A percentile compares a stretch with the other conserved stretches of the same genome.
Evolutionary conservation across 768 basidiomycete genomes (phyloP).

Genomic region (Tubosaeta sp.): DNA sequence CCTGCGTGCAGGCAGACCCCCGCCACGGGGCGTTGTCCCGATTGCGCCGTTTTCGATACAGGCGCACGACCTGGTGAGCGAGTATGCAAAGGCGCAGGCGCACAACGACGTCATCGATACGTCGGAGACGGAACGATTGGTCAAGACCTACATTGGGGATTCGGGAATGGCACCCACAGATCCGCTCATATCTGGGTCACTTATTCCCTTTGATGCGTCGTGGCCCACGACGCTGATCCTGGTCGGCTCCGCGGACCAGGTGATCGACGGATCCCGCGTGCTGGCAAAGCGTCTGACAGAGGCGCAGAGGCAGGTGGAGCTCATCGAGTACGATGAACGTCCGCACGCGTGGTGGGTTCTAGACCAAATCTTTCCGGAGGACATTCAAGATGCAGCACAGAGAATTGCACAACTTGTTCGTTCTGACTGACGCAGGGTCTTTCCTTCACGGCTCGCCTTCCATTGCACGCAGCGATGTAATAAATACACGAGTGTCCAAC

Average conservation of each 20-base stretch:
- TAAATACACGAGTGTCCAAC: slow-evolving; percentile 1
- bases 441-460: too few relatives aligned
- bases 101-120: not conserved
- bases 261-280: slow-evolving; percentile 10
- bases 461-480: too few relatives aligned
- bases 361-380: slow-evolving; percentile 11
- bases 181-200: slow-evolving; percentile 17
- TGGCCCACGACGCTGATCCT: slow-evolving; percentile 25
- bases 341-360: slow-evolving; percentile 25
- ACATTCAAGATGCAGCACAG: slow-evolving; percentile 7
- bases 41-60: slow-evolving; percentile 40
- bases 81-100: not conserved
- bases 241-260: slow-evolving; percentile 14
- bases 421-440: not conserved
- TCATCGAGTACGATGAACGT: slow-evolving; percentile 22
- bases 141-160: slow-evolving; percentile 15
- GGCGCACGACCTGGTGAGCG: not conserved
- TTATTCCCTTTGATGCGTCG: slow-evolving; percentile 12
- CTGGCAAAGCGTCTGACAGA: slow-evolving; percentile 5
- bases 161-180: slow-evolving; percentile 5
- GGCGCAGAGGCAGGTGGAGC: slow-evolving; percentile 6
- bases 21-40: slow-evolving; percentile 53
- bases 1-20: slow-evolving; percentile 47
- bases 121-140: not conserved
- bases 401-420: slow-evolving; percentile 10